Conservation (phyloP, 495 filamentous ascomycete genomes). For the Apiosordaria backusii region DNA sequence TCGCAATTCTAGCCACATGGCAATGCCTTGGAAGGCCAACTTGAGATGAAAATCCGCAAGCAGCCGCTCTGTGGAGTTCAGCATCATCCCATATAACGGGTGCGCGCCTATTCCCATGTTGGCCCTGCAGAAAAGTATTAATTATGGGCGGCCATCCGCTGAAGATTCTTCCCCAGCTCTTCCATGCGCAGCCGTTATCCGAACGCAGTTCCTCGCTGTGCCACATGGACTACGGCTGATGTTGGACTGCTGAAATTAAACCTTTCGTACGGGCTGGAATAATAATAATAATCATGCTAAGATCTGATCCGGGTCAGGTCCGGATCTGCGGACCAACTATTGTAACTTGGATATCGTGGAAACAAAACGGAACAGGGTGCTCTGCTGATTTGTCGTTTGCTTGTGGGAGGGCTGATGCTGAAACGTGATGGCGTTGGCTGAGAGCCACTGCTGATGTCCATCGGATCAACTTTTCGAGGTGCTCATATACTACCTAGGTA, state of each 20-base stretch:
- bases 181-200: not conserved
- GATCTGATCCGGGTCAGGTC: not conserved
- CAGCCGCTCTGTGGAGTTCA: constrained; percentile 3
- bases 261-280: not conserved
- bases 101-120: not conserved
- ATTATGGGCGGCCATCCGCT: not conserved
- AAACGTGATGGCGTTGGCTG: constrained; percentile 19
- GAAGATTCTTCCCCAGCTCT: not conserved
- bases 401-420: constrained; percentile 15
- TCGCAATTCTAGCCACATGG: not conserved
- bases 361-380: not conserved
- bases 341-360: not conserved
- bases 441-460: constrained; percentile 16
- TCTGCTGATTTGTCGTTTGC: not conserved
- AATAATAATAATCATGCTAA: not conserved
- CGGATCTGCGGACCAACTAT: not conserved
- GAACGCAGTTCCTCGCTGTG: not conserved
- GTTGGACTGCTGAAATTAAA: not conserved
- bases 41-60: constrained; percentile 5
- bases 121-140: not conserved
- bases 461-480: constrained; percentile 11
- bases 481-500: not conserved
- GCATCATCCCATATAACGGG: constrained; percentile 9
- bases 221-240: not conserved
- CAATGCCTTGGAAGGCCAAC: not conserved